These are phyloP conservation scores for Flaveria robusta DNA, from an alignment of 129 eudicot species.

Conservation along the genomic window DNA sequence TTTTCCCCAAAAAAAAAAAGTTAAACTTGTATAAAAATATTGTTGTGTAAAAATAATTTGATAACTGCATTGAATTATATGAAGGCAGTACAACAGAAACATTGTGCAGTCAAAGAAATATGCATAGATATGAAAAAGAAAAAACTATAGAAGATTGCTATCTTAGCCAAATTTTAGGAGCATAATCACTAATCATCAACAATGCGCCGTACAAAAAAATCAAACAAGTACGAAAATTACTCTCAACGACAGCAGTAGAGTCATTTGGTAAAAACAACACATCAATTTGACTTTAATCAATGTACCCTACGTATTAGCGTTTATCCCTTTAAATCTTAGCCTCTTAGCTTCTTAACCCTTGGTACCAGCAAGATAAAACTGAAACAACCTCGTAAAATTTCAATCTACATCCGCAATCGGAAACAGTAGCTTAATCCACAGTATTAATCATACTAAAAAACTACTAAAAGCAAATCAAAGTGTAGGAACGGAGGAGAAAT, in stretches of 20 bases:
- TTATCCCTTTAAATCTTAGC: too few species aligned
- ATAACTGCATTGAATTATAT: neutral
- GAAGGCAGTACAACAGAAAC: neutral
- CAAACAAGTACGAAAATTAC: neutral
- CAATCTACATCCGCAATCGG: slow-evolving; percentile 2
- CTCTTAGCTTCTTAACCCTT: slow-evolving; percentile 20
- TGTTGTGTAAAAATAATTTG: neutral
- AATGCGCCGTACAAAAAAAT: neutral
- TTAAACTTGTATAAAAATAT: neutral
- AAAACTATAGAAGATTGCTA: neutral
- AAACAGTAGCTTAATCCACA: slow-evolving; percentile 3
- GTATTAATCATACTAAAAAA: slow-evolving; percentile 4
- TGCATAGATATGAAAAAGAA: neutral
- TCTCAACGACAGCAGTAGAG: neutral
- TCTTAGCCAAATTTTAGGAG: neutral
- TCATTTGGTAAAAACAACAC: neutral
- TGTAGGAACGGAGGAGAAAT: neutral
- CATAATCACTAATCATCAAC: neutral
- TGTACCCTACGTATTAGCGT: neutral
- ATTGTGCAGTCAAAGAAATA: neutral
- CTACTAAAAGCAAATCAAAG: neutral
- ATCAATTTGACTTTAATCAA: neutral
- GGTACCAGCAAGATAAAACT: slow-evolving; percentile 10
- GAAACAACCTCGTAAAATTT: slow-evolving; percentile 8
- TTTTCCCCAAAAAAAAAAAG: neutral